Base-by-base conservation (phyloP, 139 green algal genomes). In the Axilococcus clingmanii region DNA sequence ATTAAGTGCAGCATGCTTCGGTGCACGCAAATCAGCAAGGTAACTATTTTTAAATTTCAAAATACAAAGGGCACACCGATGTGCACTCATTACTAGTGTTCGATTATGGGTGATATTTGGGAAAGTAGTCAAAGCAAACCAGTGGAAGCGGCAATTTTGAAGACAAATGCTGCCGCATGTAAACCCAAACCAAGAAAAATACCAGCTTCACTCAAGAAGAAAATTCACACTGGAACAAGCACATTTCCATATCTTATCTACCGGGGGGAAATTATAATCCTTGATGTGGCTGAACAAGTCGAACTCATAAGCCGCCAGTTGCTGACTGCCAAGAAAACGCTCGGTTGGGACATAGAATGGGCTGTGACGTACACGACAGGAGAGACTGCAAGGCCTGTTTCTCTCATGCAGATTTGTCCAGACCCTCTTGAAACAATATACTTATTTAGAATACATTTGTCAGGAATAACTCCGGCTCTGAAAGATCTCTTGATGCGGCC, bases 321-420 rank as follows among this genome's bases (percentile, higher is more conserved):
- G 9, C 41, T 49, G 9, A 12, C 41, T 17, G 12, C 12, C 11
- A 11, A 49, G 41, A 38, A 38, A 38, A 9, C 41, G 9, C 41
- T 49, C n/a, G 72, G 69, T 4, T 76, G 79, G 55, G 72, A 80
- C 42, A 75, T 79, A 22, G 72, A 81, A 30, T 72, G 59, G 65
- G 43, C 48, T 4, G 64, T 76, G 15, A 64, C 49, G 0, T 80
- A 63, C 49, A 40, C 64, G 31, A 38, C 41, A 30, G 70, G 53
- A 1, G 16, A 37, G 16, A 4, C 48, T 15, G 47, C 45, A 4
- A 46, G 52, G 19, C 52, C 37, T 5, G 41, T 56, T 14, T 45
- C 59, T 0, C 42, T 74, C 8, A 41, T 72, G 4, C 68, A 77
- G 43, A 34, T 68, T 4, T 77, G 67, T 61, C 30, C 1, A 17